Conservation (phyloP, 2,329 filamentous ascomycete genomes). For the Raffaelea arxii region DNA sequence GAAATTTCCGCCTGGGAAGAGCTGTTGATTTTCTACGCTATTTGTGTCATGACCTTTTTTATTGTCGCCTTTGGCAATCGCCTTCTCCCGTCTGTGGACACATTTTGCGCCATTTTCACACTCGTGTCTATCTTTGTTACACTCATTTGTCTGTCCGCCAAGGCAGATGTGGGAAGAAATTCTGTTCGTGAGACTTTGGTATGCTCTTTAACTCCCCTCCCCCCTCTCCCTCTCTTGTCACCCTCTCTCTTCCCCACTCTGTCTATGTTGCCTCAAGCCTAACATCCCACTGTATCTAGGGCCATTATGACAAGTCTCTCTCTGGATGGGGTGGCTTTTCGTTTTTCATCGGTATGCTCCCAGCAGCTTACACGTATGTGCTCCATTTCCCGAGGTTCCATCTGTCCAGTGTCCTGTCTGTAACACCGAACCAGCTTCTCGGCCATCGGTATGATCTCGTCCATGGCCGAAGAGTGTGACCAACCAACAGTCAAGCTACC, state of each 20-base stretch:
- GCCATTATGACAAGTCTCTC: slow-evolving; percentile 5
- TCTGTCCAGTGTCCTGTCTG: background rate
- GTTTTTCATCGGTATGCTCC: slow-evolving; percentile 9
- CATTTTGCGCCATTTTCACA: slow-evolving; percentile 34
- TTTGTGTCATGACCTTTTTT: slow-evolving; percentile 6
- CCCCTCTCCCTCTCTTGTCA: background rate
- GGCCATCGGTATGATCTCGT: slow-evolving; percentile 8
- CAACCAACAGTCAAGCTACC: slow-evolving; percentile 7
- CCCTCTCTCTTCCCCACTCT: background rate
- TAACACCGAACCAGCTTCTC: slow-evolving; percentile 7
- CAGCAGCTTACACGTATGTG: slow-evolving; percentile 4
- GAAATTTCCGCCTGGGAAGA: slow-evolving; percentile 4
- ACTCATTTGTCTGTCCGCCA: slow-evolving; percentile 42
- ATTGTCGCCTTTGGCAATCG: slow-evolving; percentile 29
- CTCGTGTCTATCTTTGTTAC: slow-evolving; percentile 37
- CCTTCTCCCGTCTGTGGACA: slow-evolving; percentile 31
- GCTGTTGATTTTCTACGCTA: slow-evolving; percentile 9
- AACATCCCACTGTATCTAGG: background rate
- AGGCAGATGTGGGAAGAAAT: slow-evolving; percentile 5
- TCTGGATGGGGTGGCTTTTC: slow-evolving; percentile 32
- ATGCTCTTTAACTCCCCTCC: background rate
- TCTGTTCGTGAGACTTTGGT: background rate
- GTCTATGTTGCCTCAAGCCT: background rate
- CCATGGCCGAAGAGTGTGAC: slow-evolving; percentile 11
- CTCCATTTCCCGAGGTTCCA: background rate